A percentile compares a stretch with the other conserved stretches of the same genome.
These are phyloP conservation scores for Apophysomyces trapeziformis DNA, from an alignment of 371 early-diverging fungal genomes.

Conservation along the genomic window DNA sequence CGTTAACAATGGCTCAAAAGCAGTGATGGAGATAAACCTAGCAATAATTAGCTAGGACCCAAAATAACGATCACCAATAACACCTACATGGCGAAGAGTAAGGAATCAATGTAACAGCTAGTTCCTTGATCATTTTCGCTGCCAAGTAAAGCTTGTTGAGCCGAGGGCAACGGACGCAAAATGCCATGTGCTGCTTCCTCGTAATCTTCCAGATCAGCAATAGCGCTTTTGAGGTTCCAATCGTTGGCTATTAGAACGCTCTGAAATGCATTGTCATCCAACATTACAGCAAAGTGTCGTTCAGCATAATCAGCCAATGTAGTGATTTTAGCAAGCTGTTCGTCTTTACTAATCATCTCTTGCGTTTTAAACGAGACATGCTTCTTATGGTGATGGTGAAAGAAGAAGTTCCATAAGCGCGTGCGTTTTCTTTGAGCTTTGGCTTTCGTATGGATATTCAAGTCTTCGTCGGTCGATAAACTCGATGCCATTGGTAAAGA, in stretches of 20 bases:
- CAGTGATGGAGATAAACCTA: constrained; percentile 13
- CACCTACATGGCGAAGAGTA: constrained; percentile 66
- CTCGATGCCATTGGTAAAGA: neutral
- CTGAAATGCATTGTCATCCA: constrained; percentile 19
- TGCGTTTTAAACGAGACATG: neutral
- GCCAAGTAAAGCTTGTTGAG: constrained; percentile 32
- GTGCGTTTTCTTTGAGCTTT: constrained; percentile 6
- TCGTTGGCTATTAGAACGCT: constrained; percentile 29
- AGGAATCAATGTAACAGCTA: constrained; percentile 62
- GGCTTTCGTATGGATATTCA: neutral
- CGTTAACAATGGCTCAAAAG: constrained; percentile 51
- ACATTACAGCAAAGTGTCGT: constrained; percentile 22
- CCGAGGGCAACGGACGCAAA: constrained; percentile 14
- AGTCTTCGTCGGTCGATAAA: neutral
- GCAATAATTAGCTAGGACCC: neutral
- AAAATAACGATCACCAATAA: constrained; percentile 1
- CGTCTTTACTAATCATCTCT: neutral
- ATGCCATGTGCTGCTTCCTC: constrained; percentile 47
- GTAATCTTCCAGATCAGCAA: constrained; percentile 34
- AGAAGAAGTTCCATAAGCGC: constrained; percentile 2
- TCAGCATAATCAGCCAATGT: constrained; percentile 26
- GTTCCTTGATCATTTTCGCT: constrained; percentile 61
- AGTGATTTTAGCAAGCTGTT: neutral
- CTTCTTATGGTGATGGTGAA: constrained; percentile 7
- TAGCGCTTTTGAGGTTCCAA: constrained; percentile 41